A percentile compares a stretch with the other conserved stretches of the same genome.
These are phyloP conservation scores for Haplosporangium sp. DNA, from an alignment of 371 early-diverging fungal species.

Conservation along the genomic window DNA sequence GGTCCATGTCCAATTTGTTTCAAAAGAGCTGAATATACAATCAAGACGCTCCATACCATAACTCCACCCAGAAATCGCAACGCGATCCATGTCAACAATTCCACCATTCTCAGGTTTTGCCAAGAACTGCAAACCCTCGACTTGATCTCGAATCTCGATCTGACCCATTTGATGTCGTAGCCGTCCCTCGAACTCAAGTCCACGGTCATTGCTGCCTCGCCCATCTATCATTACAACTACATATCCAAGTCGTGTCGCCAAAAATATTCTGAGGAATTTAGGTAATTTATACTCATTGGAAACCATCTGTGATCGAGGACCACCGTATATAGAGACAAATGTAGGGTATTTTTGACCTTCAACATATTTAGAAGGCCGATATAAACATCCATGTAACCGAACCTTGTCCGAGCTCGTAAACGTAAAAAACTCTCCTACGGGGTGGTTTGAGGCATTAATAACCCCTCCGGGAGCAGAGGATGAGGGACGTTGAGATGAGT, in stretches of 20 bases:
- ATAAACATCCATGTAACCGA: conserved; percentile 71
- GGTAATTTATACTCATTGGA: conserved; percentile 80
- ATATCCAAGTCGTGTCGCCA: conserved; percentile 75
- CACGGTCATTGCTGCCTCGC: conserved; percentile 80
- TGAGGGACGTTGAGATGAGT: neutral
- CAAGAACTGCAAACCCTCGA: conserved; percentile 72
- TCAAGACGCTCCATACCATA: conserved; percentile 57
- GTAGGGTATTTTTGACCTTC: conserved; percentile 68
- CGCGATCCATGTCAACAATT: conserved; percentile 67
- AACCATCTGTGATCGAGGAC: conserved; percentile 75
- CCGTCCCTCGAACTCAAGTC: conserved; percentile 72
- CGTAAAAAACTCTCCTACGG: conserved; percentile 50
- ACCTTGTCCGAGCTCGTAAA: conserved; percentile 54
- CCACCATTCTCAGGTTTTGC: conserved; percentile 62
- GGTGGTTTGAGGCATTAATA: conserved; percentile 42
- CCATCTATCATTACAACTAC: conserved; percentile 82
- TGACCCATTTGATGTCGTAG: conserved; percentile 67
- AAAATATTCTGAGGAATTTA: conserved; percentile 69
- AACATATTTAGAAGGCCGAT: conserved; percentile 67
- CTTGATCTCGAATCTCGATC: conserved; percentile 79
- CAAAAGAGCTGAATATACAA: neutral
- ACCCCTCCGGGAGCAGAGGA: conserved; percentile 8
- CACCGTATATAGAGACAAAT: conserved; percentile 72
- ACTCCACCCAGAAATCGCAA: conserved; percentile 81
- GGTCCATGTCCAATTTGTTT: neutral